Conservation (phyloP, 1,139 yeast species). For the Saccharomyces hybrid region DNA sequence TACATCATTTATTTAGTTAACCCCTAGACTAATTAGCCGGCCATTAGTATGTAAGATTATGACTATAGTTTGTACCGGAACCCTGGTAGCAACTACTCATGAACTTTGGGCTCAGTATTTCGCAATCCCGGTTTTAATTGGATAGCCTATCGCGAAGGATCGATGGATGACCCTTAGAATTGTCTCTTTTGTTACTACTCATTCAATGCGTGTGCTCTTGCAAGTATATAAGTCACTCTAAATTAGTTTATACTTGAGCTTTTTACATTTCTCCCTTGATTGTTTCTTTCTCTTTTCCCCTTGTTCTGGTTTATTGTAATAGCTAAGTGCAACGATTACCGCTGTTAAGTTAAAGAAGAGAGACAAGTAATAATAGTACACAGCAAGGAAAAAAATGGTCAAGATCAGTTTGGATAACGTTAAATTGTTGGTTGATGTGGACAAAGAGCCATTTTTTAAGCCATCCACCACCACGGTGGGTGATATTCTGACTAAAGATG, state of each 20-base stretch:
- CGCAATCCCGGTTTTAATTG: background rate
- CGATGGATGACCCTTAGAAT: background rate
- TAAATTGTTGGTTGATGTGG: slow-evolving; percentile 56
- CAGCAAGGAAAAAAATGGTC: slow-evolving; percentile 16
- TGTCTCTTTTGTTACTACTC: background rate
- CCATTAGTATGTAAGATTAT: background rate
- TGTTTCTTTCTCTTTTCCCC: background rate
- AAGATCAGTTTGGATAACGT: slow-evolving; percentile 47
- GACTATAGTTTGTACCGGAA: background rate
- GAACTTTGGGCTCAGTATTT: background rate
- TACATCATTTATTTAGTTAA: background rate
- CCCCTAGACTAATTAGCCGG: background rate
- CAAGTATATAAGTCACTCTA: background rate
- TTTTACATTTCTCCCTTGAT: background rate
- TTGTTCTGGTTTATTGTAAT: background rate
- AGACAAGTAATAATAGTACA: background rate
- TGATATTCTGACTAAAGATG: slow-evolving; percentile 46
- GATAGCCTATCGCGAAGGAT: background rate
- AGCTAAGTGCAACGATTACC: background rate
- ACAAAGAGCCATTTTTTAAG: slow-evolving; percentile 49
- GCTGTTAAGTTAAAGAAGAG: background rate
- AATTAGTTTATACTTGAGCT: background rate
- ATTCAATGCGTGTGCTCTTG: background rate
- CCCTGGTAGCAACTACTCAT: background rate
- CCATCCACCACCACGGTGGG: slow-evolving; percentile 44